Evolutionary conservation across 2,329 filamentous ascomycete species (phyloP), one percentile per base, ranked within the genome.

Genomic region (Aureobasidium musti): DNA sequence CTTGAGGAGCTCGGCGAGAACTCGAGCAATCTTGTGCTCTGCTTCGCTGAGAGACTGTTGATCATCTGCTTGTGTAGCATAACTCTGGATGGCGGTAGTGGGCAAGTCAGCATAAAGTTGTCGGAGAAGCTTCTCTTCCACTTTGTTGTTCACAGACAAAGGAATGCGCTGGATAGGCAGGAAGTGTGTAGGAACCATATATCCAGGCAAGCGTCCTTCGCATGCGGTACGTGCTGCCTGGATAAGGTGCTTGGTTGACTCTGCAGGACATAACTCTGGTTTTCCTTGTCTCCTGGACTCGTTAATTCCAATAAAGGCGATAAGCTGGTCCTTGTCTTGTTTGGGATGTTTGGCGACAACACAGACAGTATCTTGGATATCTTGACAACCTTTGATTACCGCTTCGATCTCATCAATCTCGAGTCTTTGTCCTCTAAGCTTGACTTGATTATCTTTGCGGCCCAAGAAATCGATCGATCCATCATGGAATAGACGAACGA

Each of bases 391-490:
- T 54, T 87, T 87, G 71, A 97, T 91, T 10, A 90, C 86, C 57
- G 93, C 88, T 71, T 96, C 95, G 76, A 97, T 96, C 79, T 98
- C 93, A 0, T 89, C 91, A 68, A 96, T 89, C 73, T 98, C 94
- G 0, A 98, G 83, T 17, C 93, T 84, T 75, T 97, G 93, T 0
- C 93, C 93, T 13, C 94, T 87, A 3, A 97, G 83, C 75, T 98
- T 98, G 69, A 97, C 89, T 77, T 98, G 93, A 65, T 96, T 92
- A 74, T 98, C 94, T 6, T 89, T 90, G 17, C 94, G 86, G 2
- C 94, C 93, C 2, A 96, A 82, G 74, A 97, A 97, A 66, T 94
- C 90, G 70, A 97, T 93, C 50, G 89, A 91, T 0, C 87, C 88
- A 74, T 97, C 90, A 63, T 92, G 83, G 8, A 96, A 79, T 19